A percentile compares a stretch with the other conserved stretches of the same genome.
Evolutionary conservation across 176 grass and related monocot genomes (phyloP).

Genomic region (Poa annua): DNA sequence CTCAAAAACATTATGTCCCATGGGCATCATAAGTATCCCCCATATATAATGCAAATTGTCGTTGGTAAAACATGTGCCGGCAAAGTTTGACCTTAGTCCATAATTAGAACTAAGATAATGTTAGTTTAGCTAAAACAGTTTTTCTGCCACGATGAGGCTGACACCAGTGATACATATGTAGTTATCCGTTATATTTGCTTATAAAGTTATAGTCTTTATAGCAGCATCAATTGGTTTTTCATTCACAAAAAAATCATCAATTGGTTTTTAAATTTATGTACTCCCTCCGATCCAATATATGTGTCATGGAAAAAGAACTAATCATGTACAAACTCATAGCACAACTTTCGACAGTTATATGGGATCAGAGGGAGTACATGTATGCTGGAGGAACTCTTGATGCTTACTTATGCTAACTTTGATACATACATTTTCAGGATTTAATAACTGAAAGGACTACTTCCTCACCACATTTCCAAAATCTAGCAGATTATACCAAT

Average conservation of each 20-base stretch:
- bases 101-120: background rate
- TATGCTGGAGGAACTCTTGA: background rate
- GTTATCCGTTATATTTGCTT: background rate
- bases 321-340: too few species aligned
- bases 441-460: constrained; percentile 37
- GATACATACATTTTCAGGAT: constrained; percentile 41
- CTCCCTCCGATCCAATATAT: too few species aligned
- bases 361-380: too few species aligned
- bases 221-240: background rate
- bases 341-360: too few species aligned
- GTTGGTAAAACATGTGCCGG: background rate
- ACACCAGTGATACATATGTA: background rate
- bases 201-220: background rate
- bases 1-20: background rate
- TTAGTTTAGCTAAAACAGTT: background rate
- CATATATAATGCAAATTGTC: background rate
- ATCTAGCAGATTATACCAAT: constrained; percentile 43
- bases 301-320: too few species aligned
- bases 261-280: background rate
- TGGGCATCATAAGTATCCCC: background rate
- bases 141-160: background rate
- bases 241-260: too few species aligned
- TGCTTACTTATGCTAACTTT: background rate
- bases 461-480: constrained; percentile 47
- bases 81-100: background rate